Percentiles rank a stretch among this genome's conserved stretches.
Conservation (phyloP, 352 stramenopile genomes). For the Pythium phragmiticola region DNA sequence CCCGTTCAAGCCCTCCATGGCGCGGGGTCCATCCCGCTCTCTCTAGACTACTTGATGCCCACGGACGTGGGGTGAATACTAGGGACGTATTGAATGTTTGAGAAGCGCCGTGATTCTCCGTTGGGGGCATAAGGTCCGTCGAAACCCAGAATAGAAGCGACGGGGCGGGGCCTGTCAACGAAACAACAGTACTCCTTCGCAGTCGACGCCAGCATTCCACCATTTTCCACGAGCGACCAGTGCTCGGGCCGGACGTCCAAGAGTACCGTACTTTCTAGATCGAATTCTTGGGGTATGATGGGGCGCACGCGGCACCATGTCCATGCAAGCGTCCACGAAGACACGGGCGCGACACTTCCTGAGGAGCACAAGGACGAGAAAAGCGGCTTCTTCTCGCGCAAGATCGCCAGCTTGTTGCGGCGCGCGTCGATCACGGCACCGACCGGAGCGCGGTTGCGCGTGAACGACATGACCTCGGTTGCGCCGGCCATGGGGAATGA, state of each 20-base stretch:
- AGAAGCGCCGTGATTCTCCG: no score
- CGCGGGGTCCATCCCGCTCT: slow-evolving; percentile 19
- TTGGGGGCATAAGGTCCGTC: no score
- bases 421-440: slow-evolving; percentile 38
- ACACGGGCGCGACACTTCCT: slow-evolving; percentile 9
- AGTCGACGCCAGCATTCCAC: no score
- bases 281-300: slow-evolving; percentile 5
- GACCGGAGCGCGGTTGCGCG: slow-evolving; percentile 4
- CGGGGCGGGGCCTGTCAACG: no score
- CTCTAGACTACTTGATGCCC: no score
- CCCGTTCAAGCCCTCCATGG: slow-evolving; percentile 2
- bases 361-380: slow-evolving; percentile 34
- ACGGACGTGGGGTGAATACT: no score
- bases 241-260: no score
- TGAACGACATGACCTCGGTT: slow-evolving; percentile 20
- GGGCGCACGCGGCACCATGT: slow-evolving; percentile 24
- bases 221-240: no score
- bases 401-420: slow-evolving; percentile 45
- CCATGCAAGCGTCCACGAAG: slow-evolving; percentile 24
- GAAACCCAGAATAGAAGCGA: no score
- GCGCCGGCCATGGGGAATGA: slow-evolving; percentile 19
- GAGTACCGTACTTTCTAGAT: background rate
- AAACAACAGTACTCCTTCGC: no score
- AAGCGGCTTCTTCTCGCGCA: slow-evolving; percentile 48
- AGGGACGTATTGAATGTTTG: background rate